Conservation (phyloP, 2,329 filamentous ascomycete genomes). For the Clonostachys rhizophaga region DNA sequence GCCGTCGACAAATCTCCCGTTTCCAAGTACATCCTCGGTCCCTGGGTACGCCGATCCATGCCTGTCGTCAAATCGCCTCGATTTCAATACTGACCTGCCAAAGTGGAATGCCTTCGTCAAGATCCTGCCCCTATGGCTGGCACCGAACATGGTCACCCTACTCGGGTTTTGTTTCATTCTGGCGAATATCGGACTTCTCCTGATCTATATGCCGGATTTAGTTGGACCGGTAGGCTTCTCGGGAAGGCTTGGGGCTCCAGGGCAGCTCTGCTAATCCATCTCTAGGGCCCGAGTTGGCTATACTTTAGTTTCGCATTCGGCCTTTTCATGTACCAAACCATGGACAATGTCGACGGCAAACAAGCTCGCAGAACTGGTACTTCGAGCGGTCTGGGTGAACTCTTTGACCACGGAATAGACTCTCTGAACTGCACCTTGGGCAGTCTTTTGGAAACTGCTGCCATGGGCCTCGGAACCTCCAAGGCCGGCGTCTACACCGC, state of each 20-base stretch:
- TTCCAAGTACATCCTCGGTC: slow-evolving; percentile 88
- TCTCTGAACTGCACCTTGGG: slow-evolving; percentile 95
- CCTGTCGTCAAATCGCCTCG: neutral
- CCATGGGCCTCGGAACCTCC: slow-evolving; percentile 85
- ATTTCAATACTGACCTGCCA: slow-evolving; percentile 7
- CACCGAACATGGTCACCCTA: slow-evolving; percentile 95
- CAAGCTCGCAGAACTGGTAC: slow-evolving; percentile 93
- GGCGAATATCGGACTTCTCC: slow-evolving; percentile 69
- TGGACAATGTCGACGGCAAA: slow-evolving; percentile 99
- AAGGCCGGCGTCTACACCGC: slow-evolving; percentile 87
- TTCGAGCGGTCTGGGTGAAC: slow-evolving; percentile 88
- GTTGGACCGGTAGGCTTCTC: slow-evolving; percentile 69
- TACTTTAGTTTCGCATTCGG: slow-evolving; percentile 96
- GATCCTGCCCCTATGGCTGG: slow-evolving; percentile 89
- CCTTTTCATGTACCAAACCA: slow-evolving; percentile 97
- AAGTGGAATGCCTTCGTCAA: slow-evolving; percentile 98
- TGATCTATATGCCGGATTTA: slow-evolving; percentile 82
- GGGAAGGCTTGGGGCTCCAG: slow-evolving; percentile 2
- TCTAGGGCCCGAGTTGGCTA: slow-evolving; percentile 78
- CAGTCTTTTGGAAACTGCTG: slow-evolving; percentile 84
- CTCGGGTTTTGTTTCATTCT: slow-evolving; percentile 94
- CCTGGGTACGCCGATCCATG: slow-evolving; percentile 67
- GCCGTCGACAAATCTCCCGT: slow-evolving; percentile 93
- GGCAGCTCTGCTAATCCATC: slow-evolving; percentile 3
- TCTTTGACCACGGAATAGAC: slow-evolving; percentile 98